Conservation (phyloP, 1,284 basidiomycete species). For the Phaffia rhodozyma region DNA sequence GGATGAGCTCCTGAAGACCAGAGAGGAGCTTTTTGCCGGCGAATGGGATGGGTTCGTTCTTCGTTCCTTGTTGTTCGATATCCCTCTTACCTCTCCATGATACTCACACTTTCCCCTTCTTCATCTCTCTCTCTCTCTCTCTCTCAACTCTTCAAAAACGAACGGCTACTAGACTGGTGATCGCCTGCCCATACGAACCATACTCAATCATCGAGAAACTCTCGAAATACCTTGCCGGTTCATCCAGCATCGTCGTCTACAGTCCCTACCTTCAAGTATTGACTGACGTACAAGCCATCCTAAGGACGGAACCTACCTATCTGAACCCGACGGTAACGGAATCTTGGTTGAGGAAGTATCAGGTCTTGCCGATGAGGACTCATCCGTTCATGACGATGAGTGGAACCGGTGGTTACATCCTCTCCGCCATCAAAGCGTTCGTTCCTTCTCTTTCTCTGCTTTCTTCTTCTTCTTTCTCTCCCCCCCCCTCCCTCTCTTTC, state of each 20-base stretch:
- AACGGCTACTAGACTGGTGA: conserved; percentile 48
- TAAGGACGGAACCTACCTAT: conserved; percentile 56
- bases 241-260: conserved; percentile 74
- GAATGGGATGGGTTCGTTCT: conserved; percentile 66
- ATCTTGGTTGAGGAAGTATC: conserved; percentile 80
- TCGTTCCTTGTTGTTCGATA: conserved; percentile 2
- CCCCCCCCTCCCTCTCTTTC: neutral
- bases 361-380: conserved; percentile 86
- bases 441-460: conserved; percentile 28
- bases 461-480: conserved; percentile 36
- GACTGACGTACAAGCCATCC: conserved; percentile 58
- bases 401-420: conserved; percentile 76
- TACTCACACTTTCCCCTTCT: neutral
- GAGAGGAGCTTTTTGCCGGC: conserved; percentile 73
- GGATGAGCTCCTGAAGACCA: conserved; percentile 48
- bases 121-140: neutral
- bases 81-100: conserved; percentile 1
- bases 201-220: conserved; percentile 66
- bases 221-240: conserved; percentile 66
- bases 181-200: conserved; percentile 78
- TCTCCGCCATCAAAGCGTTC: conserved; percentile 75
- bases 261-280: conserved; percentile 71
- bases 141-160: neutral
- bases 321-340: conserved; percentile 74
- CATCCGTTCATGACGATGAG: conserved; percentile 92